Base-by-base conservation (phyloP, 345 rosid genomes). In the Hypericum androsaemum region DNA sequence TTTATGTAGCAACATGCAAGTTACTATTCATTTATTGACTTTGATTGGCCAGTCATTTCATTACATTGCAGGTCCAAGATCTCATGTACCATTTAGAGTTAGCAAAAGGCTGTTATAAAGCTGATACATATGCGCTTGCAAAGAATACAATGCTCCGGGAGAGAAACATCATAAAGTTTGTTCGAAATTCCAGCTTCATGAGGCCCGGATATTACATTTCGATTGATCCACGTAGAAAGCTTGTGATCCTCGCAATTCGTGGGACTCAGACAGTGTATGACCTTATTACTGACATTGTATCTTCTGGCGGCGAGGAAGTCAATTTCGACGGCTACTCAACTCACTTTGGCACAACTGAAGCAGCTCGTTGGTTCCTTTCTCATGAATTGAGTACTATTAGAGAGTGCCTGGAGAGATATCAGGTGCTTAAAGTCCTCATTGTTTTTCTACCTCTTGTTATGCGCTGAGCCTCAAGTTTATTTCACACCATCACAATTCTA, bases 261-360 rank as follows among this genome's bases (percentile, higher is more conserved):
- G 95, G 95, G 50, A 88, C 97, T 28, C 94, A 88, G 67, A 85
- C 94, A 0, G 89, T 85, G 6, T 85, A 81, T 46, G 98, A 92
- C 67, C 79, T 88, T 35, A 81, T 88, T 45, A 88, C 98, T 0
- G 85, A 83, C 56, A 85, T 85, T 63, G 83, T 86, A 59, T 72
- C 95, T 56, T 78, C 95, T n/a, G 77, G 90, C 56, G 74, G 78
- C 55, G 86, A 72, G 66, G 94, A 83, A 55, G 82, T 92, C 58
- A 77, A 86, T 17, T 83, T 78, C 71, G 99, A 92, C 68, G 94
- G 95, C 53, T 92, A 72, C 65, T 85, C 94, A 35, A 81, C 95
- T 40, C 99, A 92, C 71, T 88, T 88, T 74, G 99, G 97, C 69
- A 85, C 85, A 4, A 81, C 95, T 61, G 97, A 92, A 76, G 88